These are phyloP conservation scores for Nitzschia sp. DNA, from an alignment of 108 stramenopile species.

Conservation along the genomic window DNA sequence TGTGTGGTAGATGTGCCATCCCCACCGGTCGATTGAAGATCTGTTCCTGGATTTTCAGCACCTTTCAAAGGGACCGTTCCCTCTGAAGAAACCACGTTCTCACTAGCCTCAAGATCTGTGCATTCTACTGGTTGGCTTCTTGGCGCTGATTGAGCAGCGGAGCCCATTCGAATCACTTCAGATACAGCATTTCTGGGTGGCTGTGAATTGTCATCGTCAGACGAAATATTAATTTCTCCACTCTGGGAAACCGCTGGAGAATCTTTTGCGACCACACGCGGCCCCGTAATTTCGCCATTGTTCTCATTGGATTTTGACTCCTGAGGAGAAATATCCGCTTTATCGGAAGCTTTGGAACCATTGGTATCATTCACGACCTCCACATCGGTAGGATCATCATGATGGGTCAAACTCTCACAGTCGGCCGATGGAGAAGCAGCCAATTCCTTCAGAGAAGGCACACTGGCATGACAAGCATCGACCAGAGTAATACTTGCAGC, in stretches of 20 bases:
- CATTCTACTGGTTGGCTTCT: neutral
- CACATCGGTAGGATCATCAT: neutral
- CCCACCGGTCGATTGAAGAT: neutral
- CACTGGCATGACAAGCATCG: neutral
- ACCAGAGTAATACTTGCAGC: neutral
- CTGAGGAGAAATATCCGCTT: too few relatives aligned
- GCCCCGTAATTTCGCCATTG: too few relatives aligned
- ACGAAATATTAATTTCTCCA: too few relatives aligned
- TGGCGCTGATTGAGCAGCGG: neutral
- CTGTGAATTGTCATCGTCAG: too few relatives aligned
- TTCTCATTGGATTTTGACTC: too few relatives aligned
- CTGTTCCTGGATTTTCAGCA: neutral
- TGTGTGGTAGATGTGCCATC: too few relatives aligned
- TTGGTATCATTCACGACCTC: too few relatives aligned
- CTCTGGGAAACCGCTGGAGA: neutral
- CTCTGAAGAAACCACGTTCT: neutral
- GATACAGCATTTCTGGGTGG: neutral
- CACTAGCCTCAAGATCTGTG: neutral
- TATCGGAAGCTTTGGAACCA: too few relatives aligned
- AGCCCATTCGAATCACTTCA: neutral
- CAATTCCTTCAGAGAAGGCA: neutral
- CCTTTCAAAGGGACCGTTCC: neutral
- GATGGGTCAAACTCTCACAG: neutral
- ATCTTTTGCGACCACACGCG: neutral
- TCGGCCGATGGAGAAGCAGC: neutral